These are phyloP conservation scores for Oenanthe javanica DNA, from an alignment of 140 eudicot genomes.

Conservation along the genomic window DNA sequence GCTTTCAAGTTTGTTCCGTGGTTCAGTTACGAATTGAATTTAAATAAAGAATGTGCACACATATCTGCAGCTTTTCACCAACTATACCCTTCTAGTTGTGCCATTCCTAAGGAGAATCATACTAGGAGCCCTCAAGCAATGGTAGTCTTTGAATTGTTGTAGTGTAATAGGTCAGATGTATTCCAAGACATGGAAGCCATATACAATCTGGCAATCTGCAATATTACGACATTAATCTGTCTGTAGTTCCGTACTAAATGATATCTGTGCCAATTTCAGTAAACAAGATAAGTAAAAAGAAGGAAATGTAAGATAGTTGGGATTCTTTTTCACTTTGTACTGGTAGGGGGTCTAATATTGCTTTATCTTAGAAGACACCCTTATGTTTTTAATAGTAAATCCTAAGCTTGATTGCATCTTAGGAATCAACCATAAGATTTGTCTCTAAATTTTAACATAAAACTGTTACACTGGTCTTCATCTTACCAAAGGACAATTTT, in stretches of 20 bases:
- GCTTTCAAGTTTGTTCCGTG: neutral
- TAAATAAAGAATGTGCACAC: neutral
- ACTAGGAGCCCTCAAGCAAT: neutral
- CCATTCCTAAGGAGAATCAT: neutral
- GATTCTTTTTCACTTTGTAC: neutral
- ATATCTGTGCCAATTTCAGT: neutral
- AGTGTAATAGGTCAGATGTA: neutral
- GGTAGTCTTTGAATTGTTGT: neutral
- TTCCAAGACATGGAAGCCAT: neutral
- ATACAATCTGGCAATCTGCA: neutral
- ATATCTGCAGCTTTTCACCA: neutral
- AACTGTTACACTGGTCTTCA: neutral
- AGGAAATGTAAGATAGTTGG: neutral
- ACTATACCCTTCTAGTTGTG: neutral
- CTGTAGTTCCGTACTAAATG: neutral
- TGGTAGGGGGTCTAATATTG: neutral
- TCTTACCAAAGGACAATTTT: constrained; percentile 5
- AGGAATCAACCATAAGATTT: neutral
- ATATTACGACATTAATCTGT: neutral
- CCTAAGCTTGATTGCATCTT: neutral
- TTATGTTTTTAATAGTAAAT: neutral
- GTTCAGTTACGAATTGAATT: neutral
- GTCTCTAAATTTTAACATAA: neutral
- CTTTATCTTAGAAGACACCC: neutral
- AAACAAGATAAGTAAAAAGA: neutral